Conservation (phyloP, 164 flowering plant species). For the Brasenia schreberi region DNA sequence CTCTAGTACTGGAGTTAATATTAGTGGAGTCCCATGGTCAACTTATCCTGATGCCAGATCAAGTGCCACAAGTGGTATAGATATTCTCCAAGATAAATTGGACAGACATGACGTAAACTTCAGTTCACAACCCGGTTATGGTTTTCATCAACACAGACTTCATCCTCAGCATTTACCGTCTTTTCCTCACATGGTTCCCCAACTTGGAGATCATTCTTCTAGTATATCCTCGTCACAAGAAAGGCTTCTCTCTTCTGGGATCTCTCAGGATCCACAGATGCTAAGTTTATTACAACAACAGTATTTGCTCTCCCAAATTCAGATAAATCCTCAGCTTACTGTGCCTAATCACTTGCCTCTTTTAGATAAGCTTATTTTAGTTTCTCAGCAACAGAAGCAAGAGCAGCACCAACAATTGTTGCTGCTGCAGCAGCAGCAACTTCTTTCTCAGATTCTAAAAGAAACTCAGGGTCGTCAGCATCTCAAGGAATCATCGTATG, state of each 20-base stretch:
- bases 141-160: constrained; percentile 49
- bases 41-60: constrained; percentile 30
- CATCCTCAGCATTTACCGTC: constrained; percentile 49
- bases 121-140: constrained; percentile 43
- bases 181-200: constrained; percentile 34
- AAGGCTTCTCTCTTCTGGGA: constrained; percentile 42
- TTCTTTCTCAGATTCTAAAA: constrained; percentile 62
- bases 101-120: constrained; percentile 37
- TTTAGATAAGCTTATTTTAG: constrained; percentile 52
- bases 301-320: constrained; percentile 37
- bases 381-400: constrained; percentile 74
- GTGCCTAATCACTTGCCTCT: constrained; percentile 41
- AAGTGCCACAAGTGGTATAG: constrained; percentile 33
- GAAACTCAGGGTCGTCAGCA: constrained; percentile 47
- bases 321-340: constrained; percentile 45
- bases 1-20: constrained; percentile 29
- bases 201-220: constrained; percentile 36
- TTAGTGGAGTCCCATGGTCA: constrained; percentile 44
- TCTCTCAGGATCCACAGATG: constrained; percentile 71
- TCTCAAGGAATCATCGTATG: constrained; percentile 41
- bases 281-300: constrained; percentile 69
- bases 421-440: constrained; percentile 26
- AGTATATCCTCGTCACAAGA: constrained; percentile 32
- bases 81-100: constrained; percentile 37
- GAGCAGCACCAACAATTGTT: constrained; percentile 49